These are phyloP conservation scores for Plasmodium gallinaceum DNA, from an alignment of 169 alveolate species.

Conservation along the genomic window DNA sequence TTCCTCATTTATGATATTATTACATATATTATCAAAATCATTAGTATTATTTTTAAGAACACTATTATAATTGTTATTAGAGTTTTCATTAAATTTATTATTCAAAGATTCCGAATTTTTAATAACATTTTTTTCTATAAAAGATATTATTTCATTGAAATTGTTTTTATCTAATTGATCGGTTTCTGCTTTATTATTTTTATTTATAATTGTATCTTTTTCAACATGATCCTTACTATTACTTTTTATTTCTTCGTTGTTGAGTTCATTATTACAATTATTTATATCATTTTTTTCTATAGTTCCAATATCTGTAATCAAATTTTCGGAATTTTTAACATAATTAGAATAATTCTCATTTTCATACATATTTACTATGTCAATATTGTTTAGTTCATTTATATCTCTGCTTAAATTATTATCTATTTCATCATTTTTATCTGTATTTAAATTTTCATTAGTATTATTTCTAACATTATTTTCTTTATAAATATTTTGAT, in stretches of 20 bases:
- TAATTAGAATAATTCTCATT: neutral
- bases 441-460: neutral
- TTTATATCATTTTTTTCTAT: neutral
- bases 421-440: neutral
- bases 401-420: conserved; percentile 26
- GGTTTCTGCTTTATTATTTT: neutral
- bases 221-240: neutral
- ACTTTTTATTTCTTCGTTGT: neutral
- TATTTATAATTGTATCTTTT: neutral
- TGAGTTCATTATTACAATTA: neutral
- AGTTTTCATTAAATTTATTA: conserved; percentile 1
- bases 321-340: conserved; percentile 1
- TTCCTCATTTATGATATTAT: neutral
- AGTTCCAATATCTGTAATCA: neutral
- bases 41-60: neutral
- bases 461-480: neutral
- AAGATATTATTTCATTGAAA: conserved; percentile 59
- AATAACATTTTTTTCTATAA: conserved; percentile 60
- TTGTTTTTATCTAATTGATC: conserved; percentile 32
- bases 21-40: neutral
- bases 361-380: conserved; percentile 67
- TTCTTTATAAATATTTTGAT: neutral
- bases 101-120: conserved; percentile 32
- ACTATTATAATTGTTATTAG: neutral
- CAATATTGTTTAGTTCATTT: conserved; percentile 35